phyloP scores from a whole-genome alignment of 306 rosid genomes.

The Sphenostylis stenocarpa region DNA sequence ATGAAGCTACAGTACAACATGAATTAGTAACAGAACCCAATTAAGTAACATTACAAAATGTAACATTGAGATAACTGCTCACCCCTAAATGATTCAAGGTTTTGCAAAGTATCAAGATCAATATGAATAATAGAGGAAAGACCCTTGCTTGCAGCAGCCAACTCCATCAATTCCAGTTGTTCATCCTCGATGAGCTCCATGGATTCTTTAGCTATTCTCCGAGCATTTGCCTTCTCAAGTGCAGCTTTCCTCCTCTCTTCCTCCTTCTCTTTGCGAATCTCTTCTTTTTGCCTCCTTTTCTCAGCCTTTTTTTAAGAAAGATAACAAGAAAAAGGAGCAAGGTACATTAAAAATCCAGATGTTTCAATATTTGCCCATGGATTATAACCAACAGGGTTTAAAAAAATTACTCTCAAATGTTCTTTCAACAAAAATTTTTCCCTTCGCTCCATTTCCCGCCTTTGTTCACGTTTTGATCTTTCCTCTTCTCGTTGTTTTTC shows the following conservation, averaged over 20 bases:
- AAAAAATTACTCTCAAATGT: conserved; percentile 64
- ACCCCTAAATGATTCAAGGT: conserved; percentile 85
- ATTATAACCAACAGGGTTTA: neutral
- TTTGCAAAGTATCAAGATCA: conserved; percentile 87
- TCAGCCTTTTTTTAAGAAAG: conserved; percentile 62
- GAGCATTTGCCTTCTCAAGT: conserved; percentile 94
- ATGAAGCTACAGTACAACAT: conserved; percentile 54
- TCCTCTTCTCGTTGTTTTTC: conserved; percentile 91
- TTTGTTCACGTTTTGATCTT: conserved; percentile 86
- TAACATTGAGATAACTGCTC: conserved; percentile 26
- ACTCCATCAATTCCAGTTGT: conserved; percentile 95
- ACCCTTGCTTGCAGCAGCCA: conserved; percentile 89
- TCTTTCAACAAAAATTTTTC: conserved; percentile 88
- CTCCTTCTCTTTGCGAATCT: conserved; percentile 85
- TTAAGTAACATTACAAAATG: neutral
- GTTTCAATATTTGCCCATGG: conserved; percentile 17
- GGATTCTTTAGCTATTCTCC: conserved; percentile 92
- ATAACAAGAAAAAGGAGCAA: conserved; percentile 26
- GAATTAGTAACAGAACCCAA: conserved; percentile 32
- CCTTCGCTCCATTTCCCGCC: conserved; percentile 83
- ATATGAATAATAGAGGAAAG: conserved; percentile 77
- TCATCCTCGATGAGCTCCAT: conserved; percentile 99
- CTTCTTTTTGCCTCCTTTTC: conserved; percentile 87
- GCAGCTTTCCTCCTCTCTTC: conserved; percentile 93
- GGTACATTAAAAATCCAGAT: conserved; percentile 30